Evolutionary conservation across 2,329 filamentous ascomycete species (phyloP).

Genomic region (Ophioceras dolichostomum): DNA sequence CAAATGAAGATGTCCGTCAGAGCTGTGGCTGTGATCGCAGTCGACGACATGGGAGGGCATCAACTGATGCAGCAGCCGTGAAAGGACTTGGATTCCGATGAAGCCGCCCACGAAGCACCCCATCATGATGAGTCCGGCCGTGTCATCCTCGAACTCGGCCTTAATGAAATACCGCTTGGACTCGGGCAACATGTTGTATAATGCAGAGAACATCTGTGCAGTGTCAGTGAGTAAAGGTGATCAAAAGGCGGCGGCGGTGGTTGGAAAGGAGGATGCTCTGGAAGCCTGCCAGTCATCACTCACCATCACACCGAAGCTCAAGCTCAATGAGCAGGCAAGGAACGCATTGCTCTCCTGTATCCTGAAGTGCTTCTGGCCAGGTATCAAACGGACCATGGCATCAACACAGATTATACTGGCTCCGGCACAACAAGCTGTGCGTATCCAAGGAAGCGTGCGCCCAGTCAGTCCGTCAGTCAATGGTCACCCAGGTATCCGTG

Average conservation of each 20-base stretch:
- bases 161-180: slow-evolving; percentile 65
- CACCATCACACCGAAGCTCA: slow-evolving; percentile 96
- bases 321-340: slow-evolving; percentile 73
- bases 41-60: slow-evolving; percentile 72
- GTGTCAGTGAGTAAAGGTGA: neutral
- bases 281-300: slow-evolving; percentile 19
- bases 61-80: slow-evolving; percentile 57
- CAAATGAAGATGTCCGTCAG: slow-evolving; percentile 37
- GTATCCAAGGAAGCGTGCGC: neutral
- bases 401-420: slow-evolving; percentile 84
- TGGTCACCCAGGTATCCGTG: neutral
- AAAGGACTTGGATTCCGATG: slow-evolving; percentile 62
- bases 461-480: neutral
- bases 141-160: slow-evolving; percentile 52
- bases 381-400: slow-evolving; percentile 58
- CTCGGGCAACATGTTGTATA: slow-evolving; percentile 88
- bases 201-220: slow-evolving; percentile 72
- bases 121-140: slow-evolving; percentile 58
- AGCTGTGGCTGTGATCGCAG: slow-evolving; percentile 65
- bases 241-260: too few species aligned
- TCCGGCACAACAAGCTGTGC: slow-evolving; percentile 53
- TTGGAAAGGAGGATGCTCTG: too few species aligned
- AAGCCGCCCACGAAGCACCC: slow-evolving; percentile 60
- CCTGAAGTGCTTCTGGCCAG: slow-evolving; percentile 63
- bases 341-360: slow-evolving; percentile 87